A percentile compares a stretch with the other conserved stretches of the same genome.
phyloP scores from a whole-genome alignment of 2,329 filamentous ascomycete species.

The Magnaporthiopsis poae region DNA sequence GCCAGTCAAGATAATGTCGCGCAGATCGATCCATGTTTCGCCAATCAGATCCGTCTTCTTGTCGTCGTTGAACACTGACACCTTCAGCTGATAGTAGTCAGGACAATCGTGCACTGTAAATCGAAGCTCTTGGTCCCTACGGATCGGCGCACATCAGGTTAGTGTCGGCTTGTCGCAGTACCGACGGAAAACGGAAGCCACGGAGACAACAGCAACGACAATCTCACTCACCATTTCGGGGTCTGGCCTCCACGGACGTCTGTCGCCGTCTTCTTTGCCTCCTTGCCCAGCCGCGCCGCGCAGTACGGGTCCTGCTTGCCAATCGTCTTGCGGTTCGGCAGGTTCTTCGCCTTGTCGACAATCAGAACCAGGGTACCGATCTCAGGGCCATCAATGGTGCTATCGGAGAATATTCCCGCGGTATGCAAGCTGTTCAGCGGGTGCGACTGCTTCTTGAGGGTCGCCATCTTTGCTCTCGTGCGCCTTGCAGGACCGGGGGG shows the following conservation, averaged over 20 bases:
- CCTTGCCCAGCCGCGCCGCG: slow-evolving; percentile 84
- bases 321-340: slow-evolving; percentile 93
- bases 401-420: slow-evolving; percentile 87
- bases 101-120: slow-evolving; percentile 93
- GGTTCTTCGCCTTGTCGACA: slow-evolving; percentile 89
- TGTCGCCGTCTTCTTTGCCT: slow-evolving; percentile 92
- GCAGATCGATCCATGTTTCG: slow-evolving; percentile 80
- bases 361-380: slow-evolving; percentile 90
- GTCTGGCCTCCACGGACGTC: slow-evolving; percentile 92
- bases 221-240: slow-evolving; percentile 67
- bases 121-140: slow-evolving; percentile 91
- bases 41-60: slow-evolving; percentile 96
- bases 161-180: background rate
- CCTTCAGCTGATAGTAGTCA: slow-evolving; percentile 90
- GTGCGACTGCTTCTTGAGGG: slow-evolving; percentile 40
- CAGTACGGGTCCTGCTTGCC: slow-evolving; percentile 98
- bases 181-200: background rate
- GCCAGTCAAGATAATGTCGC: slow-evolving; percentile 68
- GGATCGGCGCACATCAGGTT: background rate
- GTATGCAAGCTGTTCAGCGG: slow-evolving; percentile 62
- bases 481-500: background rate
- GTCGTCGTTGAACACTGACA: slow-evolving; percentile 96
- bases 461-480: slow-evolving; percentile 30
- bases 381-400: slow-evolving; percentile 81
- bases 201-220: background rate